Conservation (phyloP, 106 monocot species). For the Allium fistulosum region DNA sequence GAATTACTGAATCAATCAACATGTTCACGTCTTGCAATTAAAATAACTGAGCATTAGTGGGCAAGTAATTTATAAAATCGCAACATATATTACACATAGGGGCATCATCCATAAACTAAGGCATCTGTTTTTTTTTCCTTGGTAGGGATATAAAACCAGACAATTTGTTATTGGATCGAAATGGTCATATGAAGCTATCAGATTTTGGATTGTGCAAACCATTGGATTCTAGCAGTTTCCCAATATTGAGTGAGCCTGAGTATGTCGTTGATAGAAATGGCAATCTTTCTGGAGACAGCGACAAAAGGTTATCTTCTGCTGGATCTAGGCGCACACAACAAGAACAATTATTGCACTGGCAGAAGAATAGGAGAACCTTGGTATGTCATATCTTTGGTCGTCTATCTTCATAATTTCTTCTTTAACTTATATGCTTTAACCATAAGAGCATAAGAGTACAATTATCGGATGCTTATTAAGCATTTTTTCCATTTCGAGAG, state of each 20-base stretch:
- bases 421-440: neutral
- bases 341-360: slow-evolving; percentile 52
- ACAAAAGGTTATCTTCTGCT: slow-evolving; percentile 12
- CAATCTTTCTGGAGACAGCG: slow-evolving; percentile 11
- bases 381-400: slow-evolving; percentile 11
- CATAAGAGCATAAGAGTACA: too few species aligned
- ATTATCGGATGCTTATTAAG: neutral
- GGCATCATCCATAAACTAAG: too few species aligned
- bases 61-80: too few species aligned
- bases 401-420: neutral
- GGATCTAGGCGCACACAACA: slow-evolving; percentile 23
- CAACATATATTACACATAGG: too few species aligned
- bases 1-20: too few species aligned
- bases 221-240: slow-evolving; percentile 37
- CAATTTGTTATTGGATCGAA: slow-evolving; percentile 42
- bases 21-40: too few species aligned
- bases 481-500: neutral
- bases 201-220: slow-evolving; percentile 64
- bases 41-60: too few species aligned
- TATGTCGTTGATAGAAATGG: slow-evolving; percentile 9
- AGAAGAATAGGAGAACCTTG: slow-evolving; percentile 41
- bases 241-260: slow-evolving; percentile 32
- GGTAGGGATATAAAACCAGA: slow-evolving; percentile 58
- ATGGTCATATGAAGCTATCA: slow-evolving; percentile 60
- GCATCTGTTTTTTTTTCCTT: neutral